Evolutionary conservation across 2,329 filamentous ascomycete species (phyloP).

Genomic region (Rugonectria rugulosa): DNA sequence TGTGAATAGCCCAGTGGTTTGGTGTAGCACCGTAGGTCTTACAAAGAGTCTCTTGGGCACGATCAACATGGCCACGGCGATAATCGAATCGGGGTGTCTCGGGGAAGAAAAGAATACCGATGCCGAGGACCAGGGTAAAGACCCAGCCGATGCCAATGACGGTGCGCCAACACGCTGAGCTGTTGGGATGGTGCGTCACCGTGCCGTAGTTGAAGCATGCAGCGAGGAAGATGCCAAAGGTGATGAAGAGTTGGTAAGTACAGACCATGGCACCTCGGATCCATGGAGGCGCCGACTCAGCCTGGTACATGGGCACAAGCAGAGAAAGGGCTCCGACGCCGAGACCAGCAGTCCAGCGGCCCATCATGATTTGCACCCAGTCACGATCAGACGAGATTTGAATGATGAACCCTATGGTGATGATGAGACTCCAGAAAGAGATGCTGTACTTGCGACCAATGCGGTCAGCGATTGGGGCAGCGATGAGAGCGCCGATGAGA

Average conservation of each 20-base stretch:
- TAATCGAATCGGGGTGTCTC: conserved; percentile 62
- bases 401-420: conserved; percentile 71
- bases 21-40: conserved; percentile 54
- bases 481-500: conserved; percentile 64
- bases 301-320: conserved; percentile 75
- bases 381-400: conserved; percentile 62
- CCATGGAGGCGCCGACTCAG: conserved; percentile 72
- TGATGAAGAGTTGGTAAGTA: conserved; percentile 77
- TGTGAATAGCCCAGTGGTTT: conserved; percentile 54
- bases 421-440: conserved; percentile 65
- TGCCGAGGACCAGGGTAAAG: conserved; percentile 56
- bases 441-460: conserved; percentile 71
- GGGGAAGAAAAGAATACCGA: conserved; percentile 58
- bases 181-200: conserved; percentile 49
- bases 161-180: conserved; percentile 66
- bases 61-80: conserved; percentile 54
- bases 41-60: conserved; percentile 57
- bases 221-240: conserved; percentile 69
- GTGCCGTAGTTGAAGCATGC: conserved; percentile 71
- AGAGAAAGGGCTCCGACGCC: conserved; percentile 72
- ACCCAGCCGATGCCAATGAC: conserved; percentile 62
- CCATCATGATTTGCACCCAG: conserved; percentile 73
- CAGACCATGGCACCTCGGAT: conserved; percentile 72
- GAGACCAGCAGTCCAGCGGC: conserved; percentile 70
- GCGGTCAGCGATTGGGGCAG: conserved; percentile 70